Conservation (phyloP, 1,284 basidiomycete species). For the Austropuccinia psidii region DNA sequence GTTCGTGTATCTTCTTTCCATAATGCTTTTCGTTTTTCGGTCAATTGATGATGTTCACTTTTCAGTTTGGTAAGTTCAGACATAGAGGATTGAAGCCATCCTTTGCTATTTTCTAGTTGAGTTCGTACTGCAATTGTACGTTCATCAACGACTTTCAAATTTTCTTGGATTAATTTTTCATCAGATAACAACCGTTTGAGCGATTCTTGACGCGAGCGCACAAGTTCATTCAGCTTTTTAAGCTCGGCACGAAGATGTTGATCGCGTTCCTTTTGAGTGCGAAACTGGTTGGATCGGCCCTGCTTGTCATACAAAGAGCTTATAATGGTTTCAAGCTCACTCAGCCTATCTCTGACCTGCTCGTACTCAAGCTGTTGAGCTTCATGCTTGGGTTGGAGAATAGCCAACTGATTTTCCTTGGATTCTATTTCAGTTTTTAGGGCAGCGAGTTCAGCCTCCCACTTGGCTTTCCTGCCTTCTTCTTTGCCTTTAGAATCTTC, state of each 20-base stretch:
- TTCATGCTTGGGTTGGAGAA: slow-evolving; percentile 19
- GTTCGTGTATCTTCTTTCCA: slow-evolving; percentile 94
- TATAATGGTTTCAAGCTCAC: slow-evolving; percentile 63
- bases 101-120: slow-evolving; percentile 23
- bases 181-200: slow-evolving; percentile 26
- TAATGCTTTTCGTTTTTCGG: slow-evolving; percentile 54
- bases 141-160: not conserved
- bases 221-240: slow-evolving; percentile 52
- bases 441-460: not conserved
- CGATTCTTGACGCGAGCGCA: slow-evolving; percentile 17
- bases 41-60: slow-evolving; percentile 1
- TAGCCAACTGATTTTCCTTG: slow-evolving; percentile 10
- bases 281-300: slow-evolving; percentile 73
- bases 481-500: slow-evolving; percentile 23
- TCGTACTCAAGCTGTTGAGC: slow-evolving; percentile 17
- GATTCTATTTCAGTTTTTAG: slow-evolving; percentile 18
- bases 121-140: not conserved
- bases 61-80: slow-evolving; percentile 13
- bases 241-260: slow-evolving; percentile 67
- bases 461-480: not conserved
- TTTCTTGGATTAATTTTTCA: slow-evolving; percentile 5
- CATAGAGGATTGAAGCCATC: not conserved
- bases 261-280: slow-evolving; percentile 74
- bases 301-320: slow-evolving; percentile 75
- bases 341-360: slow-evolving; percentile 52